A percentile compares a stretch with the other conserved stretches of the same genome.
Evolutionary conservation across 306 rosid genomes (phyloP).

Genomic region (Inga oerstediana): DNA sequence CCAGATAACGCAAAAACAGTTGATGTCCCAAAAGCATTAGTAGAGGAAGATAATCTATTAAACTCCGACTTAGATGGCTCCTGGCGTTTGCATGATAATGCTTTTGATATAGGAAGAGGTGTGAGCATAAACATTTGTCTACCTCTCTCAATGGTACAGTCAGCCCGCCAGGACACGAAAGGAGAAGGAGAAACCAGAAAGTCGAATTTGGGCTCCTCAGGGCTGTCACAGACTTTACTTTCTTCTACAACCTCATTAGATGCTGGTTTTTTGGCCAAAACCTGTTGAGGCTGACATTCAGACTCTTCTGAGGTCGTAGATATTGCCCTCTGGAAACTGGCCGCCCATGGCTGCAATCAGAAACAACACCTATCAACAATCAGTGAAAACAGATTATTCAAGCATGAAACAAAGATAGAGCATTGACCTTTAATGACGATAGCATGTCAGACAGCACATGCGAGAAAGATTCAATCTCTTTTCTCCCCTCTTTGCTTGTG

Average conservation of each 20-base stretch:
- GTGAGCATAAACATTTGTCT: constrained; percentile 90
- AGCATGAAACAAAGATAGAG: constrained; percentile 2
- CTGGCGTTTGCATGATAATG: constrained; percentile 57
- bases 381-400: neutral
- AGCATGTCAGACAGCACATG: constrained; percentile 60
- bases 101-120: constrained; percentile 84
- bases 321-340: constrained; percentile 61
- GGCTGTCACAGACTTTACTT: constrained; percentile 44
- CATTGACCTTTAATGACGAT: constrained; percentile 76
- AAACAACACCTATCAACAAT: constrained; percentile 30
- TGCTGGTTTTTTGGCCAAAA: constrained; percentile 28
- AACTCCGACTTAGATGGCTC: constrained; percentile 48
- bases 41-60: constrained; percentile 42
- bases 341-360: constrained; percentile 81
- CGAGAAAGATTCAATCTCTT: constrained; percentile 64
- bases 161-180: constrained; percentile 91
- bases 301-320: constrained; percentile 36
- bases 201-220: constrained; percentile 39
- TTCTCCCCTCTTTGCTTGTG: constrained; percentile 45
- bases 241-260: constrained; percentile 32
- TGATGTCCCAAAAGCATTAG: constrained; percentile 30
- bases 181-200: constrained; percentile 86
- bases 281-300: constrained; percentile 26
- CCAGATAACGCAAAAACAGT: constrained; percentile 31
- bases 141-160: constrained; percentile 75